A percentile compares a stretch with the other conserved stretches of the same genome.
Conservation (phyloP, 768 basidiomycete species). For the Cubamyces sp. region DNA sequence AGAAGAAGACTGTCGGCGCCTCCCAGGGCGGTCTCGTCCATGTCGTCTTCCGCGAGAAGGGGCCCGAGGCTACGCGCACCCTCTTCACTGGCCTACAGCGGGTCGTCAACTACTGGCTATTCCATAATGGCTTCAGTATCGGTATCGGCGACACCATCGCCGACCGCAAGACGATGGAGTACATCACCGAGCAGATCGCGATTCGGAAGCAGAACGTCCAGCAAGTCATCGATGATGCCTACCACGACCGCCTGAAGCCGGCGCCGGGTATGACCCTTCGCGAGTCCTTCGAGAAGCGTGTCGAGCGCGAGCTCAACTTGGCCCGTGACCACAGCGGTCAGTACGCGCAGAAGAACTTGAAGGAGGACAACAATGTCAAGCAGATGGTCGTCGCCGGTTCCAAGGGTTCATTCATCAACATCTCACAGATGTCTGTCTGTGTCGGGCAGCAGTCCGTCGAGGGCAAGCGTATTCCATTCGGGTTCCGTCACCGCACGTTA, state of each 20-base stretch:
- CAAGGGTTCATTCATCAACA: conserved; percentile 99
- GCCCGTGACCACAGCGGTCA: conserved; percentile 97
- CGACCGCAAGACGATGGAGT: conserved; percentile 83
- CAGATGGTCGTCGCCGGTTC: conserved; percentile 99
- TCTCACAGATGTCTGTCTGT: conserved; percentile 99
- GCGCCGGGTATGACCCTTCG: conserved; percentile 99
- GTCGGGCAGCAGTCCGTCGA: conserved; percentile 99
- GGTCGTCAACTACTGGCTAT: conserved; percentile 98
- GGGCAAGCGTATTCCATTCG: conserved; percentile 97
- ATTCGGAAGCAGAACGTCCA: conserved; percentile 82
- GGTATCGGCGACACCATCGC: conserved; percentile 99
- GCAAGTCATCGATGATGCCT: conserved; percentile 78
- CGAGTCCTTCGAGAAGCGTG: conserved; percentile 94
- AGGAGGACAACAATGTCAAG: conserved; percentile 99
- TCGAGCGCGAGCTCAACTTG: conserved; percentile 88
- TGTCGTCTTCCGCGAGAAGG: conserved; percentile 97
- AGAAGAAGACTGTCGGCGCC: conserved; percentile 99
- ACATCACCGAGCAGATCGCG: conserved; percentile 82
- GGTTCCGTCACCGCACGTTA: conserved; percentile 93
- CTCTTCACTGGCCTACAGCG: conserved; percentile 94
- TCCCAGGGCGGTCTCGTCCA: conserved; percentile 94
- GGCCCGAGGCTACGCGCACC: conserved; percentile 85
- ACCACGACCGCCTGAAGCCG: conserved; percentile 85
- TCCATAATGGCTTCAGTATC: conserved; percentile 99
- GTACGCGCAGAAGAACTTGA: conserved; percentile 95